A percentile compares a stretch with the other conserved stretches of the same genome.
Evolutionary conservation across 2,329 filamentous ascomycete species (phyloP).

Genomic region (Fusarium sp.): DNA sequence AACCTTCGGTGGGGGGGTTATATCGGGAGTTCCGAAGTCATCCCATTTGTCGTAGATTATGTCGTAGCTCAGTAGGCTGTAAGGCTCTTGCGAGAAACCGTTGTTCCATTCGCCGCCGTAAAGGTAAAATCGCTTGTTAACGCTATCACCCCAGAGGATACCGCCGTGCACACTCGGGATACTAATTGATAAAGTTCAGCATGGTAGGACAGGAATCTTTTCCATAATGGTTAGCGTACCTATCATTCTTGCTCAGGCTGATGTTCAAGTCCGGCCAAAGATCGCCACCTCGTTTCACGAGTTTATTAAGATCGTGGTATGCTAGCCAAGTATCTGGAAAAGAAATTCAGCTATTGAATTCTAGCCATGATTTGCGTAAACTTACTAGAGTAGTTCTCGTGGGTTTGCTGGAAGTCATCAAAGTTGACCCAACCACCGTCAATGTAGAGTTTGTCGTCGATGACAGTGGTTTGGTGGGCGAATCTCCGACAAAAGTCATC

Average conservation of each 20-base stretch:
- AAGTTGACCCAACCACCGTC: constrained; percentile 12
- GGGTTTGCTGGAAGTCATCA: constrained; percentile 8
- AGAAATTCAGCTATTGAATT: rapidly evolving
- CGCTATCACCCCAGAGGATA: neutral
- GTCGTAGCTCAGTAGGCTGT: neutral
- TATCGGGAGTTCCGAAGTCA: neutral
- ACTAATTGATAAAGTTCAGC: neutral
- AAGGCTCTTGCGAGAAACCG: neutral
- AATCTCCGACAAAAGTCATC: constrained; percentile 1
- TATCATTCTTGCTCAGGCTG: neutral
- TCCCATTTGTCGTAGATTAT: constrained; percentile 5
- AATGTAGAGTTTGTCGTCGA: constrained; percentile 2
- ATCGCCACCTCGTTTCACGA: neutral
- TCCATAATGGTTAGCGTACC: rapidly evolving
- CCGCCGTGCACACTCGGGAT: neutral
- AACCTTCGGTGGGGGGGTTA: neutral
- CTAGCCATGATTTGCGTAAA: rapidly evolving
- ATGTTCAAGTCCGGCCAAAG: constrained; percentile 2
- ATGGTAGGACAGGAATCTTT: rapidly evolving
- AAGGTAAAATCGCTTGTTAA: constrained; percentile 4
- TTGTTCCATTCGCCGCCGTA: constrained; percentile 9
- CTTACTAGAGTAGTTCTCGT: constrained; percentile 5
- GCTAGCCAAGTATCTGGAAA: neutral
- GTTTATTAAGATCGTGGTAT: neutral
- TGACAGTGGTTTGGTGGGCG: neutral